Conservation (phyloP, 208 protist genomes). For the Endotrypanum monterogeii region DNA sequence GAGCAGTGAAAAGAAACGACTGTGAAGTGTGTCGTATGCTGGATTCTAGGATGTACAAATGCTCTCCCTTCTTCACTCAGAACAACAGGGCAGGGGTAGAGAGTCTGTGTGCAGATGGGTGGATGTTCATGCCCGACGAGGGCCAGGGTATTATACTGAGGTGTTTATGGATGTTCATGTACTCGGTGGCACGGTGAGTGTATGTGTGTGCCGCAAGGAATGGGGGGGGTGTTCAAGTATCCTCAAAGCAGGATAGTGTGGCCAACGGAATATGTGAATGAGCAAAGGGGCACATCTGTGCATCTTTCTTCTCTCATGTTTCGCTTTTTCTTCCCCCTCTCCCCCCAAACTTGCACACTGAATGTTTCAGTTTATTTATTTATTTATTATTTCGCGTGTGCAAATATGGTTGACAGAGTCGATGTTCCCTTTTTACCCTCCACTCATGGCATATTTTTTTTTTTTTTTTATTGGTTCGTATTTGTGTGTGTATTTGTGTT, state of each 20-base stretch:
- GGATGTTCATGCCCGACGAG: no score
- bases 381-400: not conserved
- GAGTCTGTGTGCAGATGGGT: not conserved
- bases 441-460: not conserved
- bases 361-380: not conserved
- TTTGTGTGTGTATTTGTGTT: not conserved
- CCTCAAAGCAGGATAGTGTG: no score
- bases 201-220: no score
- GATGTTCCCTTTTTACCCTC: not conserved
- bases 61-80: no score
- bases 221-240: not conserved
- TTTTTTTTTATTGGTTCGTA: not conserved
- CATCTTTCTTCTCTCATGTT: not conserved
- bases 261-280: no score
- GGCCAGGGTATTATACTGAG: not conserved
- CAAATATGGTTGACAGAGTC: no score
- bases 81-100: not conserved
- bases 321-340: not conserved
- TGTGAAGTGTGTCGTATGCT: no score
- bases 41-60: no score
- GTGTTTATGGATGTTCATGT: not conserved
- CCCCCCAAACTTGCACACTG: no score
- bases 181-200: no score
- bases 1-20: no score
- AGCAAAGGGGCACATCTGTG: not conserved